These are phyloP conservation scores for Alternaria conjuncta DNA, from an alignment of 2,329 filamentous ascomycete genomes.

Conservation along the genomic window DNA sequence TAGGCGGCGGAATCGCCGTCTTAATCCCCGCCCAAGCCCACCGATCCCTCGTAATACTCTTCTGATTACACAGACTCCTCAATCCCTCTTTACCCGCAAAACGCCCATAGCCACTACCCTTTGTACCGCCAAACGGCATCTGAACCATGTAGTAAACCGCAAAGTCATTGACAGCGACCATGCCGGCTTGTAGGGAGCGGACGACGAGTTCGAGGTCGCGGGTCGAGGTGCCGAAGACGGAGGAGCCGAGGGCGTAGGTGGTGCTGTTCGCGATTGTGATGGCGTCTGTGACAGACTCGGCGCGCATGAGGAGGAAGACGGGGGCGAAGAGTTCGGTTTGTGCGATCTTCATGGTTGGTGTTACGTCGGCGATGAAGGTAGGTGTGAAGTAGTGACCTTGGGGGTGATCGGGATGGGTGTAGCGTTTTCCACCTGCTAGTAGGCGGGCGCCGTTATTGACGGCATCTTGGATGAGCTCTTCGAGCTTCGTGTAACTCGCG, in stretches of 20 bases:
- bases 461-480: slow-evolving; percentile 77
- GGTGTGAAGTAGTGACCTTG: slow-evolving; percentile 90
- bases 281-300: slow-evolving; percentile 68
- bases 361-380: slow-evolving; percentile 90
- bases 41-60: slow-evolving; percentile 83
- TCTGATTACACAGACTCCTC: slow-evolving; percentile 82
- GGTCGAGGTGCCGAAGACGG: slow-evolving; percentile 76
- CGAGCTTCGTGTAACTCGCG: slow-evolving; percentile 75
- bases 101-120: slow-evolving; percentile 85
- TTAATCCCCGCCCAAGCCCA: slow-evolving; percentile 63
- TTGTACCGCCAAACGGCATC: slow-evolving; percentile 90
- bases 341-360: slow-evolving; percentile 82
- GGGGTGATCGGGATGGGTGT: slow-evolving; percentile 74
- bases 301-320: slow-evolving; percentile 83
- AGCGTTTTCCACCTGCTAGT: slow-evolving; percentile 77
- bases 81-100: slow-evolving; percentile 93
- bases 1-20: slow-evolving; percentile 79
- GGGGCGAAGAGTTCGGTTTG: slow-evolving; percentile 93
- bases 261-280: slow-evolving; percentile 84
- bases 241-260: slow-evolving; percentile 83
- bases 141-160: slow-evolving; percentile 92
- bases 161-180: slow-evolving; percentile 97
- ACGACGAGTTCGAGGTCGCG: slow-evolving; percentile 70
- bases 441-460: slow-evolving; percentile 80
- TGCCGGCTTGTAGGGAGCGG: slow-evolving; percentile 75